These are phyloP conservation scores for fission yeast (Schizosaccharomyces pombe) DNA, from an alignment of 805 yeast genomes.

Conservation along the genomic window DNA sequence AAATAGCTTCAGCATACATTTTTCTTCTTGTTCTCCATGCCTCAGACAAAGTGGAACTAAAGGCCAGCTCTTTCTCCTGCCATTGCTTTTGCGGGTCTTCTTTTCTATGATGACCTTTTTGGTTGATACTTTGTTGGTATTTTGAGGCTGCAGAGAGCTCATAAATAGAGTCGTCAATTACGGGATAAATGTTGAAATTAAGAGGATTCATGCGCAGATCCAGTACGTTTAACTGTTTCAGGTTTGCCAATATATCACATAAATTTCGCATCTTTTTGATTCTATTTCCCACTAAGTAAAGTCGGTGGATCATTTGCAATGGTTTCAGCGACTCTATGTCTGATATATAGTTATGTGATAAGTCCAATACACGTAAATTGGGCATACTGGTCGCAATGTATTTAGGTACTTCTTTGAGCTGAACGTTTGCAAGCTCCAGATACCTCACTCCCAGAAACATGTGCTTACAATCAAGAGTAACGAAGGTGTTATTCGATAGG, in stretches of 20 bases:
- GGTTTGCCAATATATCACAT: constrained; percentile 9
- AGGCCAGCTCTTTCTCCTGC: background rate
- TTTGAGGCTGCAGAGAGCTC: background rate
- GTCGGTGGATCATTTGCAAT: constrained; percentile 13
- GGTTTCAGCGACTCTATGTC: constrained; percentile 12
- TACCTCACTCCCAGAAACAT: constrained; percentile 15
- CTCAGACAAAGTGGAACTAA: background rate
- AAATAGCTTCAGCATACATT: background rate
- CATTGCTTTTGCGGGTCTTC: background rate
- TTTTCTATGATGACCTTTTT: background rate
- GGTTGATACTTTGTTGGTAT: background rate
- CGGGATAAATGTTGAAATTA: constrained; percentile 12
- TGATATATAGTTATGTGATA: constrained; percentile 13
- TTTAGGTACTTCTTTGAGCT: constrained; percentile 12
- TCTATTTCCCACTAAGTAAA: constrained; percentile 14
- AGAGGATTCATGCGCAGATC: constrained; percentile 16
- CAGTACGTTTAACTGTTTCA: constrained; percentile 10
- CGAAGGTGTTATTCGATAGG: constrained; percentile 18
- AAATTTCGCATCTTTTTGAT: constrained; percentile 10
- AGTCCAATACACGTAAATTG: constrained; percentile 16
- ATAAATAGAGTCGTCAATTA: constrained; percentile 4
- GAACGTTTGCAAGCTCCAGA: constrained; percentile 14
- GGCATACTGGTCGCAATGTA: constrained; percentile 11
- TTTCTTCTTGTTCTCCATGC: background rate
- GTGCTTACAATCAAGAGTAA: constrained; percentile 9